Evolutionary conservation across 176 grass and related monocot genomes (phyloP), one percentile per base, ranked within the genome.

Genomic region (Carex pumila): DNA sequence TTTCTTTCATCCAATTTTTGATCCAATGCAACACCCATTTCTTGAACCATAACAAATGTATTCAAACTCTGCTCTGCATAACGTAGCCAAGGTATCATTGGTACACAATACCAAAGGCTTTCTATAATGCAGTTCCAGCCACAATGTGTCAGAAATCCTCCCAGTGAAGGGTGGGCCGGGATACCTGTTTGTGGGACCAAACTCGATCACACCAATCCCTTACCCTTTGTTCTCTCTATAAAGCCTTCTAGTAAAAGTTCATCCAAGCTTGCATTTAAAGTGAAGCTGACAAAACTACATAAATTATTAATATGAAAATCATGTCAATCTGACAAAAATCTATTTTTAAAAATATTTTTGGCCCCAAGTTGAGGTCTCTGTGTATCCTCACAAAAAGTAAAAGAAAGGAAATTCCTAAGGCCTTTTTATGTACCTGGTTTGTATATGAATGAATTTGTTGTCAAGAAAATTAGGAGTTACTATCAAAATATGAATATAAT

Each of bases 31-130:
- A 97, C 47, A 41, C 29, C 71, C 84, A 88, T 84, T 72, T 90
- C 89, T 67, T 93, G 88, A 36, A 91, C 87, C 85, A 97, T 85
- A 60, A 91, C 52, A 53, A 88, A 86, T 87, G 89, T 91, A 84
- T 96, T 96, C 12, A 85, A 4, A 21, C 69, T 15, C 76, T 96
- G 94, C 85, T 96, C 94, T 55, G 94, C 94, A 65, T 91, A 96
- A n/a, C 91, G 21, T 1, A 89, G 93, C 90, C 90, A 95, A 63
- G 82, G 88, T 0, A 95, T 12, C 90, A 92, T 91, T 7, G 91
- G 89, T 56, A 96, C 61, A 1, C 76, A 87, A 0, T 86, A 25
- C 82, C 66, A 65, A 83, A 91, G 83, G 18, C 79, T 87, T 71
- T 94, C 92, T 3, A 94, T 85, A 14, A 13, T 7, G 0, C 88